These are phyloP conservation scores for Pichia norvegensis DNA, from an alignment of 1,139 yeast genomes.

Conservation along the genomic window DNA sequence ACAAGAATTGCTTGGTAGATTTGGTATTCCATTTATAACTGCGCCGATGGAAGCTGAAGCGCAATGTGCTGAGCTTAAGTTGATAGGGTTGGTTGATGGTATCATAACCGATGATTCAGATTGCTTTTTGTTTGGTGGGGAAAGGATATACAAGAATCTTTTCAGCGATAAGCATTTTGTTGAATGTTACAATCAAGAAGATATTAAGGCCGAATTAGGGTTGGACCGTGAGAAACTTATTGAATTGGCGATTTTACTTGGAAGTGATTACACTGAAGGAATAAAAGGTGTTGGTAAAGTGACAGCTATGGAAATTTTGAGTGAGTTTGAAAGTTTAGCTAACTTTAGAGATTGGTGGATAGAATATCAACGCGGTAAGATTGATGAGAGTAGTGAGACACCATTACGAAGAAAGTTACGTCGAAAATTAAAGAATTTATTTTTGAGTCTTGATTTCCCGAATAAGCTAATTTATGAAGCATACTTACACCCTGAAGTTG, in stretches of 20 bases:
- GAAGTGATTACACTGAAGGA: constrained; percentile 94
- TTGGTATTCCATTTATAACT: constrained; percentile 89
- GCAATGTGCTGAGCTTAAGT: constrained; percentile 77
- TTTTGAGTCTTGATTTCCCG: constrained; percentile 62
- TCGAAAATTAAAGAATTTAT: constrained; percentile 55
- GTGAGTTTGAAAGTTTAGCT: constrained; percentile 55
- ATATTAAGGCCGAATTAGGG: constrained; percentile 59
- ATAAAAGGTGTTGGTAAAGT: constrained; percentile 91
- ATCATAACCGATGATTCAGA: constrained; percentile 97
- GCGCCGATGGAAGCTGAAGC: constrained; percentile 99
- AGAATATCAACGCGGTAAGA: constrained; percentile 33
- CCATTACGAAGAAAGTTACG: constrained; percentile 42
- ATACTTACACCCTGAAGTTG: constrained; percentile 74
- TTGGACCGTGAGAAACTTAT: constrained; percentile 56
- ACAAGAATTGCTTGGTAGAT: constrained; percentile 73
- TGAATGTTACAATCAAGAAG: constrained; percentile 65
- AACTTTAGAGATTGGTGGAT: constrained; percentile 53
- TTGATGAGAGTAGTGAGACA: constrained; percentile 30
- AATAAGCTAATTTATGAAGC: constrained; percentile 64
- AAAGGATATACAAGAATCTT: constrained; percentile 80
- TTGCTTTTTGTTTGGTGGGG: constrained; percentile 90
- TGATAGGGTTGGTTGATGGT: constrained; percentile 77
- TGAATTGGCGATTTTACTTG: constrained; percentile 72
- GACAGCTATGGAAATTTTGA: constrained; percentile 83
- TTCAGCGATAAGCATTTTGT: constrained; percentile 90